These are phyloP conservation scores for Penicillium polonicum DNA, from an alignment of 2,329 filamentous ascomycete species.

Conservation along the genomic window DNA sequence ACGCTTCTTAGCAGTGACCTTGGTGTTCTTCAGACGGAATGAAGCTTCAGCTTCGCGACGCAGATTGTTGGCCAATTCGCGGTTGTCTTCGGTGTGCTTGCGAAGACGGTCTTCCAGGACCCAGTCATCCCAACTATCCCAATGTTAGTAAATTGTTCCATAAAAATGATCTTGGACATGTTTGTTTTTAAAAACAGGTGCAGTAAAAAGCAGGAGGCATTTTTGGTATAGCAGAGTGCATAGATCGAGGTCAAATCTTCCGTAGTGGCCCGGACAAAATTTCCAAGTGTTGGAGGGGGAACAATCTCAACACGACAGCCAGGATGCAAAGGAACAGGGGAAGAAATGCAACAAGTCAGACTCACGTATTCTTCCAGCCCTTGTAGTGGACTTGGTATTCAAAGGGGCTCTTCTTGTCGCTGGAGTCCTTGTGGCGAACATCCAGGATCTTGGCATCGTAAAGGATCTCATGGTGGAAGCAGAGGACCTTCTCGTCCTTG, in stretches of 20 bases:
- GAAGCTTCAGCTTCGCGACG: conserved; percentile 44
- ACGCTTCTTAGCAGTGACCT: conserved; percentile 40
- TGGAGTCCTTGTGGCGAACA: conserved; percentile 60
- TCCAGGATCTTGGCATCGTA: conserved; percentile 97
- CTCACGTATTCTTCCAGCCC: conserved; percentile 95
- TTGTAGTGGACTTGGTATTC: conserved; percentile 98
- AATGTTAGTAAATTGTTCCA: conserved; percentile 13
- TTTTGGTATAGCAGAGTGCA: neutral
- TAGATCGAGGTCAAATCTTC: neutral
- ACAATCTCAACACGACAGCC: neutral
- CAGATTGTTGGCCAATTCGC: conserved; percentile 68
- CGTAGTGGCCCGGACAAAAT: neutral
- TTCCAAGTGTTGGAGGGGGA: neutral
- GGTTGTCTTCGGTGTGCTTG: conserved; percentile 93
- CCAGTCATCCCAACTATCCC: conserved; percentile 89
- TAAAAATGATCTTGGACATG: neutral
- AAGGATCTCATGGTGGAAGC: conserved; percentile 94
- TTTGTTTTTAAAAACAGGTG: neutral
- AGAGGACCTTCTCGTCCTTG: conserved; percentile 88
- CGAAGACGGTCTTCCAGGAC: conserved; percentile 89
- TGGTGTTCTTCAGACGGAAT: conserved; percentile 35
- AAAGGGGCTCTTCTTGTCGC: conserved; percentile 70
- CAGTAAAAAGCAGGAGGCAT: neutral
- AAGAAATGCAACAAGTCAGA: conserved; percentile 31
- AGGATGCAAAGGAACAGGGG: neutral